A percentile compares a stretch with the other conserved stretches of the same genome.
These are phyloP conservation scores for Hypoxylon sp. DNA, from an alignment of 2,329 filamentous ascomycete species.

Conservation along the genomic window DNA sequence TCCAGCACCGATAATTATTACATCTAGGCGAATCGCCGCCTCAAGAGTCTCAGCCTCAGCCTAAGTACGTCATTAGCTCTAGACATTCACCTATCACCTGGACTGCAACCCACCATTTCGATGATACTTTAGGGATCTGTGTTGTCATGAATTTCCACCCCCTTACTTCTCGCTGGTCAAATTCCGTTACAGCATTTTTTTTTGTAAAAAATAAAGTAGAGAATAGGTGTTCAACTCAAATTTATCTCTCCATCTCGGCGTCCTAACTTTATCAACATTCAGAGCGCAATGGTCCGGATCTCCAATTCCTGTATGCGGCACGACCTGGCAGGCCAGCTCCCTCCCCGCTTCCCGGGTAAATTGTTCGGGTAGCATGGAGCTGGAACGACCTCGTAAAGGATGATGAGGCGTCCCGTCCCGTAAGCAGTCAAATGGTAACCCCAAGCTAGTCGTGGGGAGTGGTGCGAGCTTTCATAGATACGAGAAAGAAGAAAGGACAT, in stretches of 20 bases:
- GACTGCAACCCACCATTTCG: conserved; percentile 22
- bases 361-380: neutral
- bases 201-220: neutral
- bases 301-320: neutral
- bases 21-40: conserved; percentile 44
- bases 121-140: neutral
- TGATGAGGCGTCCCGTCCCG: neutral
- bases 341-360: conserved; percentile 3
- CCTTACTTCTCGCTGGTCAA: neutral
- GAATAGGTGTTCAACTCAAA: neutral
- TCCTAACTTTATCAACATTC: neutral
- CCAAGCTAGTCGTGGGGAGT: neutral
- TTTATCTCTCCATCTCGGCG: no score
- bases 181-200: neutral
- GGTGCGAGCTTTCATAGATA: neutral
- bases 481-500: neutral
- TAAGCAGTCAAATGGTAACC: neutral
- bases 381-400: neutral
- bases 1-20: conserved; percentile 58
- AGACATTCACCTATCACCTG: neutral
- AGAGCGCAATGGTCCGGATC: neutral
- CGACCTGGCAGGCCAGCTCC: neutral
- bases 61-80: conserved; percentile 8
- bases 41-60: conserved; percentile 14
- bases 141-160: neutral